Base-by-base conservation (phyloP, 1,284 basidiomycete genomes). In the Apiotrichum akiyoshidainum region DNA sequence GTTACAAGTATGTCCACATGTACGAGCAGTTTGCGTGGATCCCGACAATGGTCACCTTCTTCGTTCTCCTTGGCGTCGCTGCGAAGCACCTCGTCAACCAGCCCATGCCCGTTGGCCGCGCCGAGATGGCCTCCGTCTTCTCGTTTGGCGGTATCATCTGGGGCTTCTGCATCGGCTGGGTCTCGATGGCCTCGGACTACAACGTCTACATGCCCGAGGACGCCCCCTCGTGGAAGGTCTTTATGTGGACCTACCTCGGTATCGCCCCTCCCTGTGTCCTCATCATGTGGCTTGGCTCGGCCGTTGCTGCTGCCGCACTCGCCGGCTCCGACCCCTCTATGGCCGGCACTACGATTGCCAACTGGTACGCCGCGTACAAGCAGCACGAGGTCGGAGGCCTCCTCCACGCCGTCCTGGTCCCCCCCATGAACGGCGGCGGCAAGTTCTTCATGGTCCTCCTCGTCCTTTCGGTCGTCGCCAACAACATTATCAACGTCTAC, bases 1-100 rank as follows among this genome's bases (percentile, higher is more conserved):
- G 81, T 2, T 81, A 81, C 67, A 74, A 75, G 31, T 66, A 76
- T 31, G 74, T 82, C 6, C 80, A 81, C 69, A 41, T 49, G 12
- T 75, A 71, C 62, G 77, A 80, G 64, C 67, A 70, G 50, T 74
- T 63, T 59, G 60, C 78, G 45, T 81, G 79, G 72, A 65, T 79
- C 21, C 81, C 80, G 22, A 78, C 80, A n/a, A 63, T 76, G 37
- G 68, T 77, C 63, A 71, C 77, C 55, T 78, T 78, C 67, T 40
- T 77, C 54, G 75, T 73, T 55, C 54, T 74, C n/a, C 61, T 74
- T 47, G 72, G 71, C 39, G 63, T 72, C 26, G 50, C 65, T 9
- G 71, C 70, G 37, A 69, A 71, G 59, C 60, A 67, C 55, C 61
- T 74, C 54, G 65, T 66, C 50, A 68, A 67, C 54, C 22, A 53